phyloP scores from a whole-genome alignment of 2,329 filamentous ascomycete genomes.

The Ceratocystis huliohia region DNA sequence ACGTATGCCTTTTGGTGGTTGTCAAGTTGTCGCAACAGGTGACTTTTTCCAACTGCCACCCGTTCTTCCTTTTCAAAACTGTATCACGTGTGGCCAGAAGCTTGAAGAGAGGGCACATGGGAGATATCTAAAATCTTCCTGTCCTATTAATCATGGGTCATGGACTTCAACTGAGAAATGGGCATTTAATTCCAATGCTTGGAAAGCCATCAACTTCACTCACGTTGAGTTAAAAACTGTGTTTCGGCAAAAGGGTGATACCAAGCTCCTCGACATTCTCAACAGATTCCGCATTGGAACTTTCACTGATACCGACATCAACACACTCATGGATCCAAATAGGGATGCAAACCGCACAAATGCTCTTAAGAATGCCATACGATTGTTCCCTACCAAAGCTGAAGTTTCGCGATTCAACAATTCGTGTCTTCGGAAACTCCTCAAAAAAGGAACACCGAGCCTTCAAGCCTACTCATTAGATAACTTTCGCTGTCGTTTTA shows the following conservation, averaged over 20 bases:
- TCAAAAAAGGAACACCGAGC: background rate
- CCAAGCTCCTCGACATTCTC: background rate
- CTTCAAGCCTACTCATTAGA: background rate
- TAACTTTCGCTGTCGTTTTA: background rate
- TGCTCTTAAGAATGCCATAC: background rate
- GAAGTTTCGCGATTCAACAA: background rate
- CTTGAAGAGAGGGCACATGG: background rate
- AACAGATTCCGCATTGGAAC: background rate
- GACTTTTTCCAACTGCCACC: conserved; percentile 6
- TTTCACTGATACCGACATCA: background rate
- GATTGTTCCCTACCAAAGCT: background rate
- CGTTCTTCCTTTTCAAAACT: background rate
- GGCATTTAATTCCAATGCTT: background rate
- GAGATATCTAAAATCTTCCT: background rate
- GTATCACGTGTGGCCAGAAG: background rate
- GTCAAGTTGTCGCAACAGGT: background rate
- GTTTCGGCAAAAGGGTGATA: background rate
- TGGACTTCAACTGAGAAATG: background rate
- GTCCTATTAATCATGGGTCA: background rate
- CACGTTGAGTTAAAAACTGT: background rate
- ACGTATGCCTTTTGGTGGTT: background rate
- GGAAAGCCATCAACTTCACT: background rate
- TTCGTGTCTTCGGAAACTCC: background rate
- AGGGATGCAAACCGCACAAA: background rate
- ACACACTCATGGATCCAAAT: background rate